These are phyloP conservation scores for Pulveroboletus sp. DNA, from an alignment of 768 basidiomycete genomes.

Conservation along the genomic window DNA sequence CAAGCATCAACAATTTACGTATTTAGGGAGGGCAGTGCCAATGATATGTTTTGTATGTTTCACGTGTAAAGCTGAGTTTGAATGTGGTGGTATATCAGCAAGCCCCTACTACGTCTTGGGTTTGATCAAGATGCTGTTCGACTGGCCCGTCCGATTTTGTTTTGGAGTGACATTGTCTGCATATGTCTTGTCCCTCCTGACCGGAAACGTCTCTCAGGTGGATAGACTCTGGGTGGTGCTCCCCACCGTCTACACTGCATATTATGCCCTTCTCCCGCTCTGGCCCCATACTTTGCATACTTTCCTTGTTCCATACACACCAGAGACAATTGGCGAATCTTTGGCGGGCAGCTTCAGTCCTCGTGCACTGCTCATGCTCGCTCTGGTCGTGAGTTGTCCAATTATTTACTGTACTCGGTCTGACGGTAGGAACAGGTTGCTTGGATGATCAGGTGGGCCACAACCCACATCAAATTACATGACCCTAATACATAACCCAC, in stretches of 20 bases:
- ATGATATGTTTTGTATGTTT: no score
- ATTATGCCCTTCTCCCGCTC: conserved; percentile 76
- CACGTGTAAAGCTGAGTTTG: neutral
- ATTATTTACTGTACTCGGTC: neutral
- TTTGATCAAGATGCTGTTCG: conserved; percentile 32
- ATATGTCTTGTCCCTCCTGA: conserved; percentile 63
- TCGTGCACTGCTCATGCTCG: conserved; percentile 74
- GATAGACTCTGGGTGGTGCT: conserved; percentile 81
- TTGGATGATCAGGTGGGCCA: conserved; percentile 61
- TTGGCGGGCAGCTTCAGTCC: conserved; percentile 55
- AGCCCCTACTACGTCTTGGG: neutral
- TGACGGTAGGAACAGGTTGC: conserved; percentile 29
- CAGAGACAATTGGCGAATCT: conserved; percentile 37
- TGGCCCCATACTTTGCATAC: conserved; percentile 38
- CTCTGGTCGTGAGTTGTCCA: conserved; percentile 47
- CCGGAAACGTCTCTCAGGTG: conserved; percentile 82
- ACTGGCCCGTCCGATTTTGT: conserved; percentile 68
- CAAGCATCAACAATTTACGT: conserved; percentile 12
- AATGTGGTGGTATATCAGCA: neutral
- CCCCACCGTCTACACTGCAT: conserved; percentile 79
- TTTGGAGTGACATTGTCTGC: conserved; percentile 42
- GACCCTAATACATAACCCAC: conserved; percentile 19
- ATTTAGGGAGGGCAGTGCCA: no score
- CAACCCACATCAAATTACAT: conserved; percentile 6
- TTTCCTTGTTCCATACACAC: conserved; percentile 54